Evolutionary conservation across 306 rosid genomes (phyloP).

Genomic region (Senna siamea): DNA sequence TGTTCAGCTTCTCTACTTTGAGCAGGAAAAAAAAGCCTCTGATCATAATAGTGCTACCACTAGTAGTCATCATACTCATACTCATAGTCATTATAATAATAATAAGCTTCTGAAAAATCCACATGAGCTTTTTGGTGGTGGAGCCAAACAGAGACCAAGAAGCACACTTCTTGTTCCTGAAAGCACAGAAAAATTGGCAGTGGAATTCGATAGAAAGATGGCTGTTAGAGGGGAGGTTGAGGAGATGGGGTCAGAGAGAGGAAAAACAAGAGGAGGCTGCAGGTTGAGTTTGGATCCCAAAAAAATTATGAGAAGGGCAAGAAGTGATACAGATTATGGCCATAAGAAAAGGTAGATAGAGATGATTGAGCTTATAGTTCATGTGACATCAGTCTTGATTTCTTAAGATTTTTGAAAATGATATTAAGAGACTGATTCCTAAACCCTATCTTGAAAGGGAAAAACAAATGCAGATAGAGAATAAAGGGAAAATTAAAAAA

Average conservation of each 20-base stretch:
- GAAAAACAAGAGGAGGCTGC: constrained; percentile 32
- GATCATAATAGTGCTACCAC: constrained; percentile 27
- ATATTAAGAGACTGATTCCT: neutral
- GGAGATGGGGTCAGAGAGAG: constrained; percentile 48
- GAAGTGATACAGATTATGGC: constrained; percentile 68
- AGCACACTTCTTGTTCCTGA: constrained; percentile 38
- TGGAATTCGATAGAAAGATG: constrained; percentile 53
- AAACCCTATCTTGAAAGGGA: too few relatives aligned
- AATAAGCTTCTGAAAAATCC: constrained; percentile 34
- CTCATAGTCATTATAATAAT: constrained; percentile 1
- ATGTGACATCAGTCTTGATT: neutral
- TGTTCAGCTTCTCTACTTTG: constrained; percentile 80
- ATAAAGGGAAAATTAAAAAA: constrained; percentile 20
- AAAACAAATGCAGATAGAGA: constrained; percentile 56
- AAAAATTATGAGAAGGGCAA: constrained; percentile 56
- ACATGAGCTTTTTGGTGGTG: constrained; percentile 47
- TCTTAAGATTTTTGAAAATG: neutral
- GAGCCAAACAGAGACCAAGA: constrained; percentile 54
- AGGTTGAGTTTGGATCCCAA: constrained; percentile 58
- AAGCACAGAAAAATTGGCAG: constrained; percentile 51
- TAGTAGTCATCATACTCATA: constrained; percentile 9
- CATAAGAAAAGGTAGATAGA: constrained; percentile 63
- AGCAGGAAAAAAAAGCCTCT: constrained; percentile 71
- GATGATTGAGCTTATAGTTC: neutral
- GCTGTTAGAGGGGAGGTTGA: constrained; percentile 47